phyloP scores from a whole-genome alignment of 768 basidiomycete genomes.

The Suillus fuscotomentosus region DNA sequence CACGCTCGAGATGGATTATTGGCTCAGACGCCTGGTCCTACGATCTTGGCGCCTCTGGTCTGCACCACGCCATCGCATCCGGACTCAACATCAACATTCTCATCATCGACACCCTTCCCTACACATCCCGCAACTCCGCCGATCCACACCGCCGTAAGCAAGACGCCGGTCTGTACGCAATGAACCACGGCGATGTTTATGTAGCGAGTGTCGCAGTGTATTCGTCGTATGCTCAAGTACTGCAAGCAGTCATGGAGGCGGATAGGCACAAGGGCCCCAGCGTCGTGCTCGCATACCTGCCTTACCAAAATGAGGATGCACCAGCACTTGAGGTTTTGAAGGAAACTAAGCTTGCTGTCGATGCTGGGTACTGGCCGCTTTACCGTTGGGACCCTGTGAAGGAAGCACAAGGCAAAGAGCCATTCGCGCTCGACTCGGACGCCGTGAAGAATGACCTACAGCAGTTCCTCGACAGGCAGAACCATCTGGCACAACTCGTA shows the following conservation, averaged over 20 bases:
- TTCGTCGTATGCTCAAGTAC: constrained; percentile 91
- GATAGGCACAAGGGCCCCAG: constrained; percentile 88
- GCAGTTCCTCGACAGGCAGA: constrained; percentile 93
- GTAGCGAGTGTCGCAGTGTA: constrained; percentile 96
- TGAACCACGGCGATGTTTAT: constrained; percentile 97
- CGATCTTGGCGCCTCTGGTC: constrained; percentile 91
- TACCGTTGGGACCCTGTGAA: constrained; percentile 97
- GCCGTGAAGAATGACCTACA: constrained; percentile 91
- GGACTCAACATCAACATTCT: constrained; percentile 92
- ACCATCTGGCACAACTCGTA: constrained; percentile 92
- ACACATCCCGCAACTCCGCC: constrained; percentile 68
- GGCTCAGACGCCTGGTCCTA: constrained; percentile 98
- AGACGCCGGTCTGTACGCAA: constrained; percentile 95
- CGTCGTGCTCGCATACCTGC: constrained; percentile 91
- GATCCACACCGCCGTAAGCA: constrained; percentile 85
- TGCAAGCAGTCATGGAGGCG: constrained; percentile 89
- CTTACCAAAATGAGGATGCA: constrained; percentile 74
- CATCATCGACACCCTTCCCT: constrained; percentile 90
- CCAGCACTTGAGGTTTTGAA: constrained; percentile 90
- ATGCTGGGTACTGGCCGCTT: constrained; percentile 95
- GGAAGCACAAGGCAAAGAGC: constrained; percentile 71
- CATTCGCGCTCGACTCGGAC: constrained; percentile 92
- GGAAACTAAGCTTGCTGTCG: constrained; percentile 96
- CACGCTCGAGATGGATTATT: constrained; percentile 90
- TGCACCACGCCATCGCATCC: constrained; percentile 93